Evolutionary conservation across 2,329 filamentous ascomycete genomes (phyloP).

Genomic region (Hyphodiscus sp.): DNA sequence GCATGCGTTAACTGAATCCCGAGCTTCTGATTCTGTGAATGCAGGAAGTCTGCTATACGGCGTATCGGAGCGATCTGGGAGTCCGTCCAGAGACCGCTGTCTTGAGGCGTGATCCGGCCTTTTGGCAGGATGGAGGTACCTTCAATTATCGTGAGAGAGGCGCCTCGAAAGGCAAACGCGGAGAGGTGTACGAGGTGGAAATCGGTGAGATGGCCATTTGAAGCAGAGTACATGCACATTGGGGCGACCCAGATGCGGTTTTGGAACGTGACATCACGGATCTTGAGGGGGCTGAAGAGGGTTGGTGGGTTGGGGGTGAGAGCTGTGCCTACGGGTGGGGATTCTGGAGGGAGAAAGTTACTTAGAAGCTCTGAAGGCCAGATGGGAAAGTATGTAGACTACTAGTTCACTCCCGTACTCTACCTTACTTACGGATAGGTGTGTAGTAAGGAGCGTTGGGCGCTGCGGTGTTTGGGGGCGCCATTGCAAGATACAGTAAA

Average conservation of each 20-base stretch:
- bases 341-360: conserved; percentile 12
- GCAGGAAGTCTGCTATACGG: conserved; percentile 36
- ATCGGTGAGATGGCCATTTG: conserved; percentile 27
- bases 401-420: too few species aligned
- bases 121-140: conserved; percentile 29
- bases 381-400: too few species aligned
- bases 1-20: conserved; percentile 66
- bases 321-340: conserved; percentile 26
- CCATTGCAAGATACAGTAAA: not conserved
- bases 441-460: conserved; percentile 27
- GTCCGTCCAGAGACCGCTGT: conserved; percentile 32
- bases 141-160: conserved; percentile 31
- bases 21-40: conserved; percentile 52
- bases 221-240: conserved; percentile 38
- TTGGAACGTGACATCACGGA: conserved; percentile 38
- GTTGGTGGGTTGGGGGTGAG: conserved; percentile 25
- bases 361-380: not conserved
- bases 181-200: conserved; percentile 30
- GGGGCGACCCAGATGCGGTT: conserved; percentile 39
- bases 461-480: conserved; percentile 14
- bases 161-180: conserved; percentile 29
- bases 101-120: conserved; percentile 29
- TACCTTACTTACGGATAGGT: conserved; percentile 10
- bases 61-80: conserved; percentile 32
- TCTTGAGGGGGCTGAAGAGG: conserved; percentile 39